Evolutionary conservation across 2,329 filamentous ascomycete species (phyloP).

Genomic region (Penicillium sp.): DNA sequence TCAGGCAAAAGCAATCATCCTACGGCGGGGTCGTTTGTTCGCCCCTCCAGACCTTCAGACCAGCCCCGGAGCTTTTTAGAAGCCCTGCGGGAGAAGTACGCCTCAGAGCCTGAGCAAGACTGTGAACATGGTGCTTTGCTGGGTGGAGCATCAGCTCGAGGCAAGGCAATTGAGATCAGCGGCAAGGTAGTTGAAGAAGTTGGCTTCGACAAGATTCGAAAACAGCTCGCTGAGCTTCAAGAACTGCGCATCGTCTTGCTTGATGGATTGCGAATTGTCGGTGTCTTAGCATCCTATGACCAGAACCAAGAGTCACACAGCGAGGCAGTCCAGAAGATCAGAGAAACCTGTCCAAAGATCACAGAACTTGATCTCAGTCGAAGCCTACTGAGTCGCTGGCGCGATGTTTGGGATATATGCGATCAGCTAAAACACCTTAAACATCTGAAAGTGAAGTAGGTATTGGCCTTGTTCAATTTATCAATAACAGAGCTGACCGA

Average conservation of each 20-base stretch:
- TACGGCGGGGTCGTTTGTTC: conserved; percentile 82
- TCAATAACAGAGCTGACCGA: conserved; percentile 16
- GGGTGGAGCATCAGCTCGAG: conserved; percentile 22
- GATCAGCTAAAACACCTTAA: conserved; percentile 64
- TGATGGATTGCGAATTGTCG: conserved; percentile 67
- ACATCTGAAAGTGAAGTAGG: conserved; percentile 70
- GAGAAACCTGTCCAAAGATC: conserved; percentile 55
- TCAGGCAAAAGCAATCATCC: conserved; percentile 60
- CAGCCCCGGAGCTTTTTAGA: conserved; percentile 69
- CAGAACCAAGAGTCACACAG: conserved; percentile 14
- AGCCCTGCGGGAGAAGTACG: conserved; percentile 82
- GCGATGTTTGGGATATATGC: conserved; percentile 69
- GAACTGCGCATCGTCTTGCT: conserved; percentile 80
- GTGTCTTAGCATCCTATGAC: conserved; percentile 31
- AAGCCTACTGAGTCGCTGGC: conserved; percentile 71
- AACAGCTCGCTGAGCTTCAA: conserved; percentile 71
- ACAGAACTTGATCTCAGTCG: conserved; percentile 79
- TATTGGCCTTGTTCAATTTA: background rate
- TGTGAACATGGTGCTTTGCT: conserved; percentile 9
- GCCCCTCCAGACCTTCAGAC: conserved; percentile 71
- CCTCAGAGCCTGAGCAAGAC: conserved; percentile 53
- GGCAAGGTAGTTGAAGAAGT: conserved; percentile 88
- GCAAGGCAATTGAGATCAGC: conserved; percentile 66
- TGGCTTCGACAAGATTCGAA: conserved; percentile 88
- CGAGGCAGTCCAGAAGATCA: conserved; percentile 50